Evolutionary conservation across 495 filamentous ascomycete genomes (phyloP).

Genomic region (Penicillium canariense): DNA sequence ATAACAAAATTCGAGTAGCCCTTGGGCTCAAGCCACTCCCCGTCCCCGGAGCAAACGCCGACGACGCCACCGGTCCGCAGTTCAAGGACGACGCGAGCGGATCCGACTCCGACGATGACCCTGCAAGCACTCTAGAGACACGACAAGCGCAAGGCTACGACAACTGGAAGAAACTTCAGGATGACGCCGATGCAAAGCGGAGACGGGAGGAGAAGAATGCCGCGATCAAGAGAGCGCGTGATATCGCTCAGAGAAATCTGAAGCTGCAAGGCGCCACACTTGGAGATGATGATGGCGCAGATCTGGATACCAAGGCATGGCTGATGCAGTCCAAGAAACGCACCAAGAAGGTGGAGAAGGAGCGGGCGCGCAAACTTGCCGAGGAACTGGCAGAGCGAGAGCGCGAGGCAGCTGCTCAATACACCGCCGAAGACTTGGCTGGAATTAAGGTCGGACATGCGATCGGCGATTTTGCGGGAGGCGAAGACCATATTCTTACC

Average conservation of each 20-base stretch:
- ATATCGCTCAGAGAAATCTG: constrained; percentile 69
- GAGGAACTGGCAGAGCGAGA: constrained; percentile 72
- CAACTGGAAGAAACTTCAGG: constrained; percentile 67
- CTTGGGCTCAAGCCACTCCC: constrained; percentile 90
- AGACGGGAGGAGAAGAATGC: constrained; percentile 73
- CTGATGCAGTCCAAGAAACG: constrained; percentile 82
- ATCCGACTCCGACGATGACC: constrained; percentile 59
- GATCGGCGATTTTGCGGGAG: constrained; percentile 68
- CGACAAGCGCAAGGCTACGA: constrained; percentile 74
- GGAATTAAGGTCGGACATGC: constrained; percentile 92
- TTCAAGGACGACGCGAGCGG: constrained; percentile 57
- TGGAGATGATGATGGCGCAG: constrained; percentile 61
- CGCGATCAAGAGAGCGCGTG: constrained; percentile 84
- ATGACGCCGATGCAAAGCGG: constrained; percentile 62
- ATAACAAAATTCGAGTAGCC: constrained; percentile 86
- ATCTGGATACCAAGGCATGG: constrained; percentile 79
- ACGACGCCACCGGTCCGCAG: constrained; percentile 46
- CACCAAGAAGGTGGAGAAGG: constrained; percentile 83
- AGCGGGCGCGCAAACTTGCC: constrained; percentile 64
- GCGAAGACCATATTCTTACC: constrained; percentile 79
- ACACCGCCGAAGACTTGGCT: constrained; percentile 79
- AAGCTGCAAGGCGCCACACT: constrained; percentile 78
- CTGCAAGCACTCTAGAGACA: constrained; percentile 73
- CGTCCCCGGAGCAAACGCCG: constrained; percentile 58
- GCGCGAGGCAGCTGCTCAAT: constrained; percentile 47